Evolutionary conservation across 371 early-diverging fungal genomes (phyloP).

Genomic region (Mortierella sp.): DNA sequence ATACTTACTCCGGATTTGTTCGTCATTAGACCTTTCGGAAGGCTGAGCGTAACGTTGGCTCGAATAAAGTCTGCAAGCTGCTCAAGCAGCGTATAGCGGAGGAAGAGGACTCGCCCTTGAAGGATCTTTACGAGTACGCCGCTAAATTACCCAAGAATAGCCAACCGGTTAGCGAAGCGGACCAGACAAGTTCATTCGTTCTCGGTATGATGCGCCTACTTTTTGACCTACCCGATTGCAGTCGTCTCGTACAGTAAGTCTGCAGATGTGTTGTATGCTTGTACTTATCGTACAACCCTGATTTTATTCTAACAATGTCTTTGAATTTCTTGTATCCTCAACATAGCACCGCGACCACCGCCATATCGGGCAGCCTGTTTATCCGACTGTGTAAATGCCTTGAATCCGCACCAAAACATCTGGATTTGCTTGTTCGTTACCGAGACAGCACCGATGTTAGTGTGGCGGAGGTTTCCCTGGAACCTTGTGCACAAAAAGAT

Average conservation of each 20-base stretch:
- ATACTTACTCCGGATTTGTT: neutral
- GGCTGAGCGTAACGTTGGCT: neutral
- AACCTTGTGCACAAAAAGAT: neutral
- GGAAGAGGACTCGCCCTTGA: neutral
- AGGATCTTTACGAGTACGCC: neutral
- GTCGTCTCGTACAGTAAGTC: neutral
- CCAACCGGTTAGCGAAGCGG: neutral
- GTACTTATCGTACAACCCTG: neutral
- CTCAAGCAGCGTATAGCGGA: neutral
- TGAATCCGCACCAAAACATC: neutral
- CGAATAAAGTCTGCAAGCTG: neutral
- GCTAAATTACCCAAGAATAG: neutral
- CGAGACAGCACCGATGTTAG: neutral
- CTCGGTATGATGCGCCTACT: neutral
- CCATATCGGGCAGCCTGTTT: neutral
- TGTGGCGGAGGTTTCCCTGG: neutral
- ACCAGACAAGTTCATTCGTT: neutral
- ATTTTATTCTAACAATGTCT: neutral
- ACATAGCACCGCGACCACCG: neutral
- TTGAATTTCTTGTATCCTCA: neutral
- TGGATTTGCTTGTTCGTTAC: slow-evolving; percentile 2
- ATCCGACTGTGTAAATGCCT: neutral
- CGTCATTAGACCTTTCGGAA: neutral
- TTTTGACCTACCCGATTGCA: slow-evolving; percentile 6
- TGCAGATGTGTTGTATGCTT: neutral